phyloP scores from a whole-genome alignment of 345 rosid genomes.

The Linum tenue region DNA sequence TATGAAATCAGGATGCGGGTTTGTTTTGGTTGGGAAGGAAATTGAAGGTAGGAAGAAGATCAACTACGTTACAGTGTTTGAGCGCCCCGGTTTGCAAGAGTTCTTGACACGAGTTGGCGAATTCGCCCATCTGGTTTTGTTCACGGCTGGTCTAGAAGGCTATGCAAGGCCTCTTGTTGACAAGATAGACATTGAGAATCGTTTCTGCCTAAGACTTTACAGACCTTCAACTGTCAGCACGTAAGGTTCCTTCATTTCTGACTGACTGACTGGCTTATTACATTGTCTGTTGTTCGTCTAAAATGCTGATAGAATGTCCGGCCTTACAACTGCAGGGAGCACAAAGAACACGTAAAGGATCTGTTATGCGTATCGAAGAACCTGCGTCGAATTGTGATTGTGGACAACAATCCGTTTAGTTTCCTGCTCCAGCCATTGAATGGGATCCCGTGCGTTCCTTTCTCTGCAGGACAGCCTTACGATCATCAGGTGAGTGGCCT shows the following conservation, averaged over 20 bases:
- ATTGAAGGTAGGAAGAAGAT: constrained; percentile 62
- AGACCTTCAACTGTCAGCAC: constrained; percentile 94
- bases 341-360: constrained; percentile 90
- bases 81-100: constrained; percentile 81
- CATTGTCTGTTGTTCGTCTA: neutral
- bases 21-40: constrained; percentile 47
- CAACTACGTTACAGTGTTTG: constrained; percentile 78
- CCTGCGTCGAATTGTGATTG: constrained; percentile 67
- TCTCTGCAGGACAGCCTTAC: constrained; percentile 63
- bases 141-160: constrained; percentile 97
- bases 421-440: constrained; percentile 86
- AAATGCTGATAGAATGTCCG: neutral
- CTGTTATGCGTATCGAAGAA: constrained; percentile 64
- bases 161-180: constrained; percentile 97
- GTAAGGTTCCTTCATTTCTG: constrained; percentile 35
- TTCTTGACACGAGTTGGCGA: constrained; percentile 59
- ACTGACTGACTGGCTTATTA: neutral
- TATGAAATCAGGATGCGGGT: constrained; percentile 19
- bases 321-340: constrained; percentile 36
- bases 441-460: constrained; percentile 93
- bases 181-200: constrained; percentile 59
- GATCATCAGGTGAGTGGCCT: constrained; percentile 55
- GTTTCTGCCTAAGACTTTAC: constrained; percentile 67
- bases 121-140: constrained; percentile 75
- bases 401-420: constrained; percentile 96